Base-by-base conservation (phyloP, 2,329 filamentous ascomycete genomes). In the Calonectria hongkongensis region DNA sequence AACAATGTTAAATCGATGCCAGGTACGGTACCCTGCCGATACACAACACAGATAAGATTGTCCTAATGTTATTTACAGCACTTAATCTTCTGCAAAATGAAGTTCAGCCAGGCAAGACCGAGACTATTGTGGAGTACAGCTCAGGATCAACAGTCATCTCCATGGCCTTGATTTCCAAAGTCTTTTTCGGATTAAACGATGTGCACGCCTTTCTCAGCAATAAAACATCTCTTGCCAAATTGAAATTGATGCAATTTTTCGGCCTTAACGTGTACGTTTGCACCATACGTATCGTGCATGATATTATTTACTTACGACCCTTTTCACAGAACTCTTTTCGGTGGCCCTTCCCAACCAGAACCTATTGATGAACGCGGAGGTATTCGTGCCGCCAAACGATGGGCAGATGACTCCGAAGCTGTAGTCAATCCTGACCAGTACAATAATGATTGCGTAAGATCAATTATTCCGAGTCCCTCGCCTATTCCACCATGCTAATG, bases 1-100 rank as follows among this genome's bases (percentile, higher is more conserved):
- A 90, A 93, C 73, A 93, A 93, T 60, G 91, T 93, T 75, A 93
- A 93, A 79, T 87, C 88, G 2, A 87, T 93, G 82, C 91, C 91
- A 76, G 89, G 88, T 88, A 89, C 89, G 67, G 86, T 91, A 73
- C 10, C 69, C 66, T 12, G 47, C 8, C 74, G 2, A 62, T 21
- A 73, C 0, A 43, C 82, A 83, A 16, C 2, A 39, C 1, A 4
- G 8, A 41, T 16, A 9, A 9, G 5, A 18, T 60, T 60, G 21
- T 21, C 41, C 33, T 60, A 12, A 60, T 9, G 25, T 15, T 16
- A 18, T 15, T 41, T 16, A 1, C 18, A 60, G 54, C 54, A 2
- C 13, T 60, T 16, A 43, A 60, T 27, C 54, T 60, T 16, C 21
- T 60, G 3, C 54, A 60, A 18, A 27, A 60, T 41, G 54, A 13